Percentiles rank a stretch among this genome's conserved stretches.
Conservation (phyloP, 495 filamentous ascomycete genomes). For the Xylaria nigripes region DNA sequence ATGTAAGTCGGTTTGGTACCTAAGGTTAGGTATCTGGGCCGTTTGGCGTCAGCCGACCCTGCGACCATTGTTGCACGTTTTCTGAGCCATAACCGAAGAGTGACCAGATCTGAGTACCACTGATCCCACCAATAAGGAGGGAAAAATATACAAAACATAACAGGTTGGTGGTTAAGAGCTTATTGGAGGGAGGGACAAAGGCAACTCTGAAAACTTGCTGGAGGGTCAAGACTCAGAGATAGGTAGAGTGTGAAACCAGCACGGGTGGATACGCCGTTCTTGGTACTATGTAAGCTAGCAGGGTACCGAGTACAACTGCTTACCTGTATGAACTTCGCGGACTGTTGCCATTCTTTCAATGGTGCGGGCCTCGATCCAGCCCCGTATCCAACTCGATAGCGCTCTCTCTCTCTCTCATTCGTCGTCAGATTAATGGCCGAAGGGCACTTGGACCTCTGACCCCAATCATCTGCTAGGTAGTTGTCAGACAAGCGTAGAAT, state of each 20-base stretch:
- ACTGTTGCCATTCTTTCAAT: constrained; percentile 18
- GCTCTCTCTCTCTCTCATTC: neutral
- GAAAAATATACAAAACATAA: neutral
- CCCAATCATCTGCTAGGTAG: neutral
- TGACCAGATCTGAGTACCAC: neutral
- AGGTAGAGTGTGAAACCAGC: neutral
- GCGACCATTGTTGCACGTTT: neutral
- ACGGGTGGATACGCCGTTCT: constrained; percentile 1
- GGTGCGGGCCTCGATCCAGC: constrained; percentile 16
- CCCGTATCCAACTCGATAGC: neutral
- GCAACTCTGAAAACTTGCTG: too few relatives aligned
- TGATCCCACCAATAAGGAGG: neutral
- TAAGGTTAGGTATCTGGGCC: neutral
- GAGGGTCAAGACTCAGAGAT: neutral
- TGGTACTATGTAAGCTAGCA: constrained; percentile 1
- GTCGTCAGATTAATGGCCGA: neutral
- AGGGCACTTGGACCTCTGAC: neutral
- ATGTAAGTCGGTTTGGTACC: neutral
- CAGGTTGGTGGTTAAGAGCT: too few relatives aligned
- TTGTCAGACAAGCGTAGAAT: neutral
- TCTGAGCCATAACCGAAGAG: neutral
- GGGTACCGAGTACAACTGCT: neutral
- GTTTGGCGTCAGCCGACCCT: too few relatives aligned
- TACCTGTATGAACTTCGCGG: constrained; percentile 16
- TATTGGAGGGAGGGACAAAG: too few relatives aligned